Evolutionary conservation across 2,329 filamentous ascomycete species (phyloP), one percentile per base, ranked within the genome.

Genomic region (Clarireedia sp.): DNA sequence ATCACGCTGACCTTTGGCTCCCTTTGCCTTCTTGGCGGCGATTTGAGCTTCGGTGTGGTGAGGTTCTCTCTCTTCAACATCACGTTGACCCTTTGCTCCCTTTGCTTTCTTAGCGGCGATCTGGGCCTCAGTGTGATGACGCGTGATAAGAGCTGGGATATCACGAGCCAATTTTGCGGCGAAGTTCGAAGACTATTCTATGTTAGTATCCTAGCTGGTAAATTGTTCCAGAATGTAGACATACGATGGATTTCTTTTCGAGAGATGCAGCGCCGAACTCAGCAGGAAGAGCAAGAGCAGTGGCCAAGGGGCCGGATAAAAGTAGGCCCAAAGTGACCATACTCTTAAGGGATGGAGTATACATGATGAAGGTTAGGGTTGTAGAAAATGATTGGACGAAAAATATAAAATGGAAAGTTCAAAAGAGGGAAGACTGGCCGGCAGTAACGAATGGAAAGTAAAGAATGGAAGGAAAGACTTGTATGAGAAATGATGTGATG

Each of bases 261-360:
- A 66, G 38, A 6, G 49, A 51, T 19, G 17, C 16, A n/a, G 16
- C 38, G 17, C 16, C 17, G 10, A 41, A n/a, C 17, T n/a, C 49
- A 23, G 56, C 47, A 37, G 62, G 60, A 26, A 60, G 58, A 21
- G 56, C 56, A 54, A 57, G 55, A 14, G 59, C 64, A 14, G 57
- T 58, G 9, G 60, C 49, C 38, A 67, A 53, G 14, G 65, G 66
- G 2, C 57, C 60, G n/a, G 60, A 58, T 43, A 55, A 63, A 57
- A 67, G 56, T 40, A 67, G 64, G 56, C 64, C 64, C 44, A 67
- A 50, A 9, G 64, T 58, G 44, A 64, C 46, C 54, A 64, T 41
- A 29, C 60, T 59, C 48, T 64, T 62, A 57, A 67, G 56, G 29
- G 64, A 65, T 57, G 51, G 33, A 38, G 64, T 63, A 60, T 66